Percentiles rank a stretch among this genome's conserved stretches.
These are phyloP conservation scores for Helichrysum umbraculigerum DNA, from an alignment of 129 eudicot species.

Conservation along the genomic window DNA sequence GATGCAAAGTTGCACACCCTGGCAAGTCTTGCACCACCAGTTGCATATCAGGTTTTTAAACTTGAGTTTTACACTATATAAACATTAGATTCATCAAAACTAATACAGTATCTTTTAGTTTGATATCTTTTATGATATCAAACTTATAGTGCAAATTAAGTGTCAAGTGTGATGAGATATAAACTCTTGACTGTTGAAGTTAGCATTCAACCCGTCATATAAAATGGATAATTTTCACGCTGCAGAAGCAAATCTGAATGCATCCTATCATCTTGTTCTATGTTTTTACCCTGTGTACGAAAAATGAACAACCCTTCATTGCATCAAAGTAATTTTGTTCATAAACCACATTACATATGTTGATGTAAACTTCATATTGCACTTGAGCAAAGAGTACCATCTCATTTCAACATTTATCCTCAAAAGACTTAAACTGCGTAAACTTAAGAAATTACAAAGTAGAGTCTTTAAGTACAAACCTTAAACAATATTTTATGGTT, in stretches of 20 bases:
- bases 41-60: background rate
- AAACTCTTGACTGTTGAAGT: no score
- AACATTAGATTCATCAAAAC: no score
- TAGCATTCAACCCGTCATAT: no score
- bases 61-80: background rate
- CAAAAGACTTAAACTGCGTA: conserved; percentile 5
- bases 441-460: conserved; percentile 19
- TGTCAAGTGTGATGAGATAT: no score
- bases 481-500: background rate
- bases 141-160: background rate
- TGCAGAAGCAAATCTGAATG: no score
- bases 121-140: no score
- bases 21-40: background rate
- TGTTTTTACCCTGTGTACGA: background rate
- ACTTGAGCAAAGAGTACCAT: conserved; percentile 7
- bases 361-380: conserved; percentile 14
- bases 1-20: background rate
- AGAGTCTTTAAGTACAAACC: conserved; percentile 4
- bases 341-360: conserved; percentile 4
- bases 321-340: background rate
- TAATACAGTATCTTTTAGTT: no score
- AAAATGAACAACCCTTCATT: background rate
- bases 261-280: background rate
- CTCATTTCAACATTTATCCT: conserved; percentile 16
- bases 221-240: no score